Percentiles rank a stretch among this genome's conserved stretches.
phyloP scores from a whole-genome alignment of 129 eudicot genomes.

The sunflower (Helianthus annuus) region HanXRQr2.0-SUNRISE NC_035444.2:91719721-91720220 shows the following conservation, averaged over 20 bases:
- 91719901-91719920: constrained; percentile 43
- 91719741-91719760: constrained; percentile 92
- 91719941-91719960: constrained; percentile 80
- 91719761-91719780: constrained; percentile 86
- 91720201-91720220: constrained; percentile 81
- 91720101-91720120: constrained; percentile 40
- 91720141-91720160: constrained; percentile 94
- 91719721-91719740: constrained; percentile 72
- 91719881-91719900: constrained; percentile 53
- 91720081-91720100: constrained; percentile 32
- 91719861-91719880: constrained; percentile 64
- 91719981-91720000: constrained; percentile 98
- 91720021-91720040: constrained; percentile 68
- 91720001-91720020: constrained; percentile 72
- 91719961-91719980: constrained; percentile 62
- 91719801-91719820: constrained; percentile 59
- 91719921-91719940: constrained; percentile 58
- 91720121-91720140: constrained; percentile 88
- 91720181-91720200: constrained; percentile 79
- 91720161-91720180: constrained; percentile 97
- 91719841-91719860: constrained; percentile 68
- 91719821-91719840: constrained; percentile 55
- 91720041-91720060: constrained; percentile 87
- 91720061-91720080: constrained; percentile 67
- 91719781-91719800: constrained; percentile 88